Base-by-base conservation (phyloP, 140 eudicot genomes). In the Stevia rebaudiana region DNA sequence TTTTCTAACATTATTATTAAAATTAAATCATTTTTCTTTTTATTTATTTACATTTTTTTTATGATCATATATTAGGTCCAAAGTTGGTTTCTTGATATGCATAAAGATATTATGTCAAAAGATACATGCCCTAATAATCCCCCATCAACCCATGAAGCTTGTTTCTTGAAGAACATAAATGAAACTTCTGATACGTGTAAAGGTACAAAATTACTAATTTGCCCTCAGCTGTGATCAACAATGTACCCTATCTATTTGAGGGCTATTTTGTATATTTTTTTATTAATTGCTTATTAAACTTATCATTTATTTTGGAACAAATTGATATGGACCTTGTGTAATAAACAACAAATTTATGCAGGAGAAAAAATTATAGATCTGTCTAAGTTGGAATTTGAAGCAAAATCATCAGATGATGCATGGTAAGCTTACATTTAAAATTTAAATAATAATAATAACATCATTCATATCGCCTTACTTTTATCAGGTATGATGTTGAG, bases 321-420 rank as follows among this genome's bases (percentile, higher is more conserved):
- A 0, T 16, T 13, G 8, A 28, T 62, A 6, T 33, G 25, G 35
- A 35, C 31, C 3, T 2, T 64, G 35, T 13, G 11, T 54, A 13
- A 63, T 41, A 53, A 39, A 62, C 31, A 33, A 64, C 35, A 46
- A 33, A 4, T 16, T 37, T 17, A 61, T 62, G 76, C 86, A 77
- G 90, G 82, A 46, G 84, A 76, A 59, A 78, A 74, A 75, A 70
- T 36, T 49, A 64, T 67, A 33, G 88, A 79, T 72, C 62, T 79
- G 18, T 79, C 91, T 22, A 74, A 77, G 76, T 40, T 84, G 79
- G 89, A 87, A 74, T 91, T 87, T 42, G 98, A 91, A 84, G 98
- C 98, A 11, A 84, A 75, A 74, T 91, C 98, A 58, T 53, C 86
- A 12, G 90, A 91, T 81, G 90, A 84, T 30, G 98, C 98, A 53